Base-by-base conservation (phyloP, 306 rosid genomes). In the apple (Malus domestica) region DNA sequence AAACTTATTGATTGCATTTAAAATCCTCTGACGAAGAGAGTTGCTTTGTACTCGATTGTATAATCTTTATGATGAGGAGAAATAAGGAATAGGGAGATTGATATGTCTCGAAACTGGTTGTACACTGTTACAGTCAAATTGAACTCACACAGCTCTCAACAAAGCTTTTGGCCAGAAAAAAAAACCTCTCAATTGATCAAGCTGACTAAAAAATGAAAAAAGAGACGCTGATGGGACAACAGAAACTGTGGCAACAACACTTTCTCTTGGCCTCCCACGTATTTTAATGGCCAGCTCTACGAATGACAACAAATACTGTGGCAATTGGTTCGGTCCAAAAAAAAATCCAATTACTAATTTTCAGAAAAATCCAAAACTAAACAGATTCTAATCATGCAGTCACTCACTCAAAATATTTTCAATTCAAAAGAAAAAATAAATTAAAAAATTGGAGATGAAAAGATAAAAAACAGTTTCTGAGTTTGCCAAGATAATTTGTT, bases 341-440 rank as follows among this genome's bases (percentile, higher is more conserved):
- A 18, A 63, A 22, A 18, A 44, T n/a, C 16, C 70, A 71, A 61
- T n/a, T 70, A 32, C 49, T 77, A 58, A 77, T 72, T 52, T 52
- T 40, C 35, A 60, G 13, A 15, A 73, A 67, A 32, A 5, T 64
- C 59, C 79, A 32, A 73, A 57, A 67, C 8, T 9, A 67, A 59
- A 73, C 63, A 46, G 64, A 67, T 68, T 66, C 29, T 65, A 38
- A 78, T 18, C 70, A 71, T 42, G 45, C 25, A 30, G 44, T 30
- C 40, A 29, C 40, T 38, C 13, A 45, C 55, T 51, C 55, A 51
- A 2, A 60, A 73, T 59, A 73, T 5, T 59, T 25, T 51, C 40
- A 73, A 22, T 59, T 59, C 59, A 27, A 9, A 10, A 66, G 19
- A 38, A 54, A 67, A 20, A 12, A 58, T 52, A 22, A 4, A n/a